A percentile compares a stretch with the other conserved stretches of the same genome.
phyloP scores from a whole-genome alignment of 441 rosid species.

The Adansonia madagascariensis region DNA sequence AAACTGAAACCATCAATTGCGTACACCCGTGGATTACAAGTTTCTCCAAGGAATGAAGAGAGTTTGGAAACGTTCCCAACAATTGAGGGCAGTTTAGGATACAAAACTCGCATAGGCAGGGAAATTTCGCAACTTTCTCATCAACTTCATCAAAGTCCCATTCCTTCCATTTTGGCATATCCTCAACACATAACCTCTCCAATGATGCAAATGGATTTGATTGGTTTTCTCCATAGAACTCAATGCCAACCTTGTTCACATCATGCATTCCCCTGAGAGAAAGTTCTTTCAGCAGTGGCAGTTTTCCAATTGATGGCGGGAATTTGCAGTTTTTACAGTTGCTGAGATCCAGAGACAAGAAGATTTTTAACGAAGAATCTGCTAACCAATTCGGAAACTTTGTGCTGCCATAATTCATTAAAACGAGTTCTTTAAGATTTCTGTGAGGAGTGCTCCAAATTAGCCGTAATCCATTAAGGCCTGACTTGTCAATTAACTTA shows the following conservation, averaged over 20 bases:
- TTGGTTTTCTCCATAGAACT: constrained; percentile 25
- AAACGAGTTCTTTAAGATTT: constrained; percentile 20
- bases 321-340: constrained; percentile 24
- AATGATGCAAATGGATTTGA: constrained; percentile 22
- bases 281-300: constrained; percentile 31
- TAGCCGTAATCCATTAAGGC: constrained; percentile 27
- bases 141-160: constrained; percentile 22
- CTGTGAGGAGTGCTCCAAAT: constrained; percentile 25
- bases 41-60: constrained; percentile 14
- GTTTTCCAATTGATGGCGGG: constrained; percentile 30
- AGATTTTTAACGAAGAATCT: constrained; percentile 17
- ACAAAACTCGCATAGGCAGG: constrained; percentile 26
- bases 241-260: constrained; percentile 14
- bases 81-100: constrained; percentile 28
- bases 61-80: constrained; percentile 5
- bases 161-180: constrained; percentile 27
- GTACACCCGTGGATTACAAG: constrained; percentile 14
- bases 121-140: constrained; percentile 21
- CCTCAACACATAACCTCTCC: constrained; percentile 29
- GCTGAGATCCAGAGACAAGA: constrained; percentile 14
- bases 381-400: constrained; percentile 34
- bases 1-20: constrained; percentile 11
- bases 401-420: constrained; percentile 26
- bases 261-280: constrained; percentile 30
- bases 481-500: constrained; percentile 25